Base-by-base conservation (phyloP, 2,329 filamentous ascomycete genomes). In the Monosporascus sp. region DNA sequence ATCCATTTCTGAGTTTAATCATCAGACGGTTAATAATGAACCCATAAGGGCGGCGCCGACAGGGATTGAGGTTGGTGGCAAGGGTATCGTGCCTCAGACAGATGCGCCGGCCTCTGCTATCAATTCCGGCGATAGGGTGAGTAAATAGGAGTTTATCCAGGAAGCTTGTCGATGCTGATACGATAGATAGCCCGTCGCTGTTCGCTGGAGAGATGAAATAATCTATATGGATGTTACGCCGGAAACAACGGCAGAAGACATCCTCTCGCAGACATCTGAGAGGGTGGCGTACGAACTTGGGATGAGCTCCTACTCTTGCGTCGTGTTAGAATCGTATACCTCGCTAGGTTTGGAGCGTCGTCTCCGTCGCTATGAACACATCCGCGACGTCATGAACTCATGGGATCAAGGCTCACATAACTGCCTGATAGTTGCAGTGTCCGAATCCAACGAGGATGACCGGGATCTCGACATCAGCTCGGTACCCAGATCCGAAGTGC, bases 311-410 rank as follows among this genome's bases (percentile, higher is more conserved):
- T 74, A 79, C 11, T 81, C 78, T 14, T 87, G 86, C 50, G 78
- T 94, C n/a, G 69, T 97, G 11, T 71, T 91, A 18, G 93, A 97
- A 69, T 83, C 80, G 20, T 97, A 91, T 67, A 74, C 78, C 20
- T 80, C 85, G 45, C 79, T 94, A 1, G 90, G 90, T 31, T 77
- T 97, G 2, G 89, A 95, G 68, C 84, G 93, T 40, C 87, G 89
- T 1, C 73, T 97, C 26, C 87, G 93, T 41, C 86, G 85, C 40
- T 97, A 96, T 67, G 93, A 97, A 72, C 84, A 84, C 57, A 81
- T 97, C 35, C 84, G 90, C 55, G 90, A 96, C 63, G 82, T 96
- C 22, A 82, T 97, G 79, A 95, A 96, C 68, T 95, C 91, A 0
- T 97, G 93, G 93, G 89, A 96, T 56, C 78, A 80, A 44, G 91